Evolutionary conservation across 179 eudicot genomes (phyloP).

Genomic region (Heliamphora pulchella): DNA sequence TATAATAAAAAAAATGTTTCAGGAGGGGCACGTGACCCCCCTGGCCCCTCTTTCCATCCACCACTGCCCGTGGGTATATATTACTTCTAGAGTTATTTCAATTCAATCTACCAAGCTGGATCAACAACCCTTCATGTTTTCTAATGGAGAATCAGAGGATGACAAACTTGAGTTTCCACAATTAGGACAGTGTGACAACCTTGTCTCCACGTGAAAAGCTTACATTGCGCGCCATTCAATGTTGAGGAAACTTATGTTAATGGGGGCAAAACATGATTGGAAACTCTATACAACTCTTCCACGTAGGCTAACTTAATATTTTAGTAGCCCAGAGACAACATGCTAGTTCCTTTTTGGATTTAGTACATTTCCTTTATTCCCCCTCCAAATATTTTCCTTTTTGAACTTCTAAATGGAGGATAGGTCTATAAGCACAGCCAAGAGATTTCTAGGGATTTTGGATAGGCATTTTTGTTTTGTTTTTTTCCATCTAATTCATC

Average conservation of each 20-base stretch:
- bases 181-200: not conserved
- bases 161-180: not conserved
- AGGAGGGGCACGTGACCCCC: too few species aligned
- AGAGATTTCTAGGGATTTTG: not conserved
- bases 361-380: not conserved
- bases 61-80: not conserved
- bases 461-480: not conserved
- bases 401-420: not conserved
- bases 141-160: not conserved
- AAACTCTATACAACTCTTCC: not conserved
- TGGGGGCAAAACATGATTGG: not conserved
- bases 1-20: too few species aligned
- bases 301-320: not conserved
- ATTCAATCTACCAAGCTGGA: not conserved
- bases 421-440: not conserved
- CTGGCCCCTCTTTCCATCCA: too few species aligned
- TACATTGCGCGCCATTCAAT: not conserved
- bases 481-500: not conserved
- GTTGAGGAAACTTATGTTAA: not conserved
- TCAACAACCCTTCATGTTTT: not conserved
- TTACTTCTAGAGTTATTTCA: not conserved
- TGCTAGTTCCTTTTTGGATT: not conserved
- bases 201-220: not conserved
- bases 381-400: not conserved
- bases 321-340: not conserved